phyloP scores from a whole-genome alignment of 179 eudicot genomes.

The Drosera spatulata region DNA sequence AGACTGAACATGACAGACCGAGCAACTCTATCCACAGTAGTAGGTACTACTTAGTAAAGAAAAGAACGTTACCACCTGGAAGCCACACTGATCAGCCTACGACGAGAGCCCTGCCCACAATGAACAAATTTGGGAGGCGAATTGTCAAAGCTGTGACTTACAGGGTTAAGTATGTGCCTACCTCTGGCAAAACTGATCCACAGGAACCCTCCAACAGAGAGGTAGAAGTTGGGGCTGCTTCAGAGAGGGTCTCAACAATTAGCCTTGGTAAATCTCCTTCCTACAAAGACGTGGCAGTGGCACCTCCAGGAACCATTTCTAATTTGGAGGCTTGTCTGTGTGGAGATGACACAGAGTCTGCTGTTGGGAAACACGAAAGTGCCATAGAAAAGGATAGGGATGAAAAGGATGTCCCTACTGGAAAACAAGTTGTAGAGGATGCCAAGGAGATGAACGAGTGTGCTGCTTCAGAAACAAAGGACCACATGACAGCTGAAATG shows the following conservation, averaged over 20 bases:
- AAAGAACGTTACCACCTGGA: slow-evolving; percentile 50
- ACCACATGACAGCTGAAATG: slow-evolving; percentile 17
- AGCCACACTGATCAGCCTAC: slow-evolving; percentile 46
- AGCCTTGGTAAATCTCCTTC: slow-evolving; percentile 95
- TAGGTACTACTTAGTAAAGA: slow-evolving; percentile 63
- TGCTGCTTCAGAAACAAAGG: slow-evolving; percentile 15
- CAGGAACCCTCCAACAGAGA: slow-evolving; percentile 32
- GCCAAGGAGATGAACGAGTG: slow-evolving; percentile 29
- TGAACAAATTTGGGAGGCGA: slow-evolving; percentile 27
- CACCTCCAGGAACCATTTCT: slow-evolving; percentile 89
- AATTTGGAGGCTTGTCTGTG: slow-evolving; percentile 41
- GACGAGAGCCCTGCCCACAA: slow-evolving; percentile 26
- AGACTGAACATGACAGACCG: slow-evolving; percentile 37
- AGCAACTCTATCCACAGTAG: slow-evolving; percentile 49
- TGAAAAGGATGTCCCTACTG: slow-evolving; percentile 12
- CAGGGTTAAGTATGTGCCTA: slow-evolving; percentile 77
- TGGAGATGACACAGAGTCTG: slow-evolving; percentile 20
- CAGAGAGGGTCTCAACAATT: slow-evolving; percentile 63
- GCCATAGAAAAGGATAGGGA: slow-evolving; percentile 8
- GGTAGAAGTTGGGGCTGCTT: slow-evolving; percentile 29
- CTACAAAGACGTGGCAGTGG: slow-evolving; percentile 96
- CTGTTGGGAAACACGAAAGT: slow-evolving; percentile 21
- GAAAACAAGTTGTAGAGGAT: slow-evolving; percentile 18
- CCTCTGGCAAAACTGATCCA: slow-evolving; percentile 31
- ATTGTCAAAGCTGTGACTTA: slow-evolving; percentile 65